A percentile compares a stretch with the other conserved stretches of the same genome.
phyloP scores from a whole-genome alignment of 257 asterid genomes.

The Petrea volubilis region DNA sequence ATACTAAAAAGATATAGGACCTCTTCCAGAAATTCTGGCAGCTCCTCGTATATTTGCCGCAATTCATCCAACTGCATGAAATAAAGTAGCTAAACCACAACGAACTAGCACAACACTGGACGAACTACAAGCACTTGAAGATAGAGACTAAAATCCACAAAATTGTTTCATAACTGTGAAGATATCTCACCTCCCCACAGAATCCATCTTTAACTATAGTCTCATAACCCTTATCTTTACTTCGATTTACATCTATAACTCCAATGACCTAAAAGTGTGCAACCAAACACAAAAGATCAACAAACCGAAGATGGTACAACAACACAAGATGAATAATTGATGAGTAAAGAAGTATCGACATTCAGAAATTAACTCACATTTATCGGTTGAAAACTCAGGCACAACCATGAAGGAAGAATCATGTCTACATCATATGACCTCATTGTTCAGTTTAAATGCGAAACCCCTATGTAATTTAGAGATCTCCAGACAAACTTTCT shows the following conservation, averaged over 20 bases:
- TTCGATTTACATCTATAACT: slow-evolving; percentile 76
- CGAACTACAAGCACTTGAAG: slow-evolving; percentile 6
- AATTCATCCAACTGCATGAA: slow-evolving; percentile 91
- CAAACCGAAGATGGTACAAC: not conserved
- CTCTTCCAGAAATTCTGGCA: slow-evolving; percentile 97
- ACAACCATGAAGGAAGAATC: not conserved
- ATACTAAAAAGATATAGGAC: slow-evolving; percentile 44
- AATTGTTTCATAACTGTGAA: slow-evolving; percentile 15
- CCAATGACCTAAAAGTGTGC: slow-evolving; percentile 68
- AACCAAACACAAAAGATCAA: slow-evolving; percentile 22
- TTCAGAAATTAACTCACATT: not conserved
- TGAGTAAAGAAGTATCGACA: not conserved
- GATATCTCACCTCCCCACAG: slow-evolving; percentile 77
- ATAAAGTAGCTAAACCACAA: slow-evolving; percentile 25
- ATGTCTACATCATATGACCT: not conserved
- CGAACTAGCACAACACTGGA: slow-evolving; percentile 21
- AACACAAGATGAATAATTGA: slow-evolving; percentile 9
- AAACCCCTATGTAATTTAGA: not conserved
- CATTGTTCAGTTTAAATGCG: not conserved
- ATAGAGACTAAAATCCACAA: slow-evolving; percentile 4
- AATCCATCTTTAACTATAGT: slow-evolving; percentile 86
- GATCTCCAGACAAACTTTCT: not conserved
- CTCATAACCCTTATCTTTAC: slow-evolving; percentile 92
- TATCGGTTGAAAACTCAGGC: not conserved
- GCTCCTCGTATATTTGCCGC: slow-evolving; percentile 94